Conservation (phyloP, 2,329 filamentous ascomycete species). For the Plenodomus lindquistii region DNA sequence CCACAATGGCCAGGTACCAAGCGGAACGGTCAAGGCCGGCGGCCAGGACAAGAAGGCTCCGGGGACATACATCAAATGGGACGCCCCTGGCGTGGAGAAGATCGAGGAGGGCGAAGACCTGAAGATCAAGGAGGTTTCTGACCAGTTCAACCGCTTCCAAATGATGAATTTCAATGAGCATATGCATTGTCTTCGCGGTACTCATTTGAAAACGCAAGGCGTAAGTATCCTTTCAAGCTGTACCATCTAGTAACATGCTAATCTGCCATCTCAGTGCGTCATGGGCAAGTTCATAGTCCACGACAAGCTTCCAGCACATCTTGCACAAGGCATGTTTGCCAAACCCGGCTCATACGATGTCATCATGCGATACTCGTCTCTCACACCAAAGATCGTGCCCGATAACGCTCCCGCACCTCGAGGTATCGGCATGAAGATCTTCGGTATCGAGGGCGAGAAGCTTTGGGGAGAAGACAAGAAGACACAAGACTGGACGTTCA, state of each 20-base stretch:
- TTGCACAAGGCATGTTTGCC: conserved; percentile 41
- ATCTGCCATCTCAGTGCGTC: too few relatives aligned
- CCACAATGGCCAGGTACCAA: conserved; percentile 31
- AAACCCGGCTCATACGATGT: conserved; percentile 29
- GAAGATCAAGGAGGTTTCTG: conserved; percentile 51
- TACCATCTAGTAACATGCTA: too few relatives aligned
- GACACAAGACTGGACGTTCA: conserved; percentile 55
- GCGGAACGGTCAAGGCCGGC: conserved; percentile 27
- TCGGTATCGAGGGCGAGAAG: conserved; percentile 49
- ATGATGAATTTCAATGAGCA: conserved; percentile 50
- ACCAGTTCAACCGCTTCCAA: conserved; percentile 53
- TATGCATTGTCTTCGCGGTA: conserved; percentile 42
- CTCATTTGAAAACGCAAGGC: conserved; percentile 54
- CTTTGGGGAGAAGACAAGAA: conserved; percentile 34
- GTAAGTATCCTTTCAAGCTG: too few relatives aligned
- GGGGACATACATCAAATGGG: conserved; percentile 48
- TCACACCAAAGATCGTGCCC: conserved; percentile 30
- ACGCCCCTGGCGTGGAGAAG: conserved; percentile 48
- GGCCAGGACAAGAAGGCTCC: conserved; percentile 29
- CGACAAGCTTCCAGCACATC: conserved; percentile 49
- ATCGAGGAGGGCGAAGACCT: conserved; percentile 47
- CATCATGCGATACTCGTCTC: conserved; percentile 33
- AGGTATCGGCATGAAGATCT: conserved; percentile 56
- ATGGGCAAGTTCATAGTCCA: conserved; percentile 52
- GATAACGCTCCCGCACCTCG: conserved; percentile 48